Evolutionary conservation across 139 green algal genomes (phyloP), one percentile per base, ranked within the genome.

Genomic region (Desmodesmus armatus): DNA sequence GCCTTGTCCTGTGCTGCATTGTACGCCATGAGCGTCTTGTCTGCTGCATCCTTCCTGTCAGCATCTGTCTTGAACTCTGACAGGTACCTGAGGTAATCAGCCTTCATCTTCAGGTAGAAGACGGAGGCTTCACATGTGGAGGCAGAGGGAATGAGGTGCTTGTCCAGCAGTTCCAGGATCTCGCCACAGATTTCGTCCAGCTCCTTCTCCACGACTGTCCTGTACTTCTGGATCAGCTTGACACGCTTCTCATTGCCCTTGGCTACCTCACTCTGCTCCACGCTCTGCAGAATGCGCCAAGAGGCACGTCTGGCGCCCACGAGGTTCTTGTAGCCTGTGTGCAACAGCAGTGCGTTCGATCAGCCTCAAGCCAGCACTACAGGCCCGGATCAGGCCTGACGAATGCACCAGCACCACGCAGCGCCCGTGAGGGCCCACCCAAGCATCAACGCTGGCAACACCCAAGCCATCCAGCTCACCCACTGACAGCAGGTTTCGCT

Each of bases 231-330:
- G 90, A 99, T 99, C 49, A 94, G 85, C 85, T 93, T 92, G 21
- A 99, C 96, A 70, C 98, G 94, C 85, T 98, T 95, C 75, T 97
- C 93, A 80, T 99, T 98, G 79, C 96, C 96, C 91, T 99, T 99
- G 91, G 90, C 94, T 89, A 99, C 96, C 92, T 99, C 98, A 91
- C 99, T 99, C 90, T 99, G 96, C 94, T 99, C 98, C 87, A 99
- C 99, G 87, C 89, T 97, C 84, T 94, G 98, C 76, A 99, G 95
- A 86, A 99, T 99, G 49, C 98, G 91, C 98, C 98, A 99, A 13
- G 88, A 92, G 0, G 91, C 91, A 83, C 91, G 91, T 27, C 91
- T 66, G 75, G 85, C 85, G 44, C 93, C 93, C 79, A 96, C 94
- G 41, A 96, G 89, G 84, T 96, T 96, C 87, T 96, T 96, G 89